phyloP scores from a whole-genome alignment of 2,329 filamentous ascomycete species.

The Colletotrichum shisoi region DNA sequence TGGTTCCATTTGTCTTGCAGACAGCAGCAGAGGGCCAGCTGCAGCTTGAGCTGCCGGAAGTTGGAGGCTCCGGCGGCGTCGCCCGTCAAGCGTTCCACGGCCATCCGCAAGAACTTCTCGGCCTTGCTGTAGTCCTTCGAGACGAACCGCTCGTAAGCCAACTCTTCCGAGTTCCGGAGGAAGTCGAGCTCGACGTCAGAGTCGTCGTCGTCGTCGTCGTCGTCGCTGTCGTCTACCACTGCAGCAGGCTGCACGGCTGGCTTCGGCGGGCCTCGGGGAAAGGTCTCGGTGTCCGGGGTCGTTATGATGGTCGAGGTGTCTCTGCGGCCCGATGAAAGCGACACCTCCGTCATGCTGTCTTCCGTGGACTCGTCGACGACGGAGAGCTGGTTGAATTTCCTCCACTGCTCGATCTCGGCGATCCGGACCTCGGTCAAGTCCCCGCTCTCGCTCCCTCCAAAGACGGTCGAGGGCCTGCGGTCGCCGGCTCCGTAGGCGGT shows the following conservation, averaged over 20 bases:
- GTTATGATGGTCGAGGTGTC: slow-evolving; percentile 6
- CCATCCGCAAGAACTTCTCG: slow-evolving; percentile 20
- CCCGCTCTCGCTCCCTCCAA: slow-evolving; percentile 12
- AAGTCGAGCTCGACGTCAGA: slow-evolving; percentile 14
- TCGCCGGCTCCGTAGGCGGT: slow-evolving; percentile 2
- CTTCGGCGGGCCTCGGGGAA: background rate
- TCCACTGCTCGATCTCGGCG: slow-evolving; percentile 3
- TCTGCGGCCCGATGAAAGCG: background rate
- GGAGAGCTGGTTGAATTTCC: background rate
- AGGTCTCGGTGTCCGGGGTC: background rate
- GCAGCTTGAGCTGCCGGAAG: slow-evolving; percentile 17
- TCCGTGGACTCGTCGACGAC: slow-evolving; percentile 5
- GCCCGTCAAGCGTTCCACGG: slow-evolving; percentile 8
- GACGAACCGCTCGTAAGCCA: slow-evolving; percentile 18
- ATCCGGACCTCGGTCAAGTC: background rate
- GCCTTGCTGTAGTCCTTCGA: slow-evolving; percentile 20
- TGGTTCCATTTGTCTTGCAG: slow-evolving; percentile 25
- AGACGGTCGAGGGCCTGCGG: background rate
- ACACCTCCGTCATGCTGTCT: background rate
- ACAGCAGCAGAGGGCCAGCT: slow-evolving; percentile 15
- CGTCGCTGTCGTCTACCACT: slow-evolving; percentile 3
- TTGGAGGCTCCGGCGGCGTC: background rate
- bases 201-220: slow-evolving; percentile 19
- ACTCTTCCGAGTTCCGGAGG: slow-evolving; percentile 19
- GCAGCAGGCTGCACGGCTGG: background rate